These are phyloP conservation scores for Thelonectria blattea DNA, from an alignment of 2,329 filamentous ascomycete species.

Conservation along the genomic window DNA sequence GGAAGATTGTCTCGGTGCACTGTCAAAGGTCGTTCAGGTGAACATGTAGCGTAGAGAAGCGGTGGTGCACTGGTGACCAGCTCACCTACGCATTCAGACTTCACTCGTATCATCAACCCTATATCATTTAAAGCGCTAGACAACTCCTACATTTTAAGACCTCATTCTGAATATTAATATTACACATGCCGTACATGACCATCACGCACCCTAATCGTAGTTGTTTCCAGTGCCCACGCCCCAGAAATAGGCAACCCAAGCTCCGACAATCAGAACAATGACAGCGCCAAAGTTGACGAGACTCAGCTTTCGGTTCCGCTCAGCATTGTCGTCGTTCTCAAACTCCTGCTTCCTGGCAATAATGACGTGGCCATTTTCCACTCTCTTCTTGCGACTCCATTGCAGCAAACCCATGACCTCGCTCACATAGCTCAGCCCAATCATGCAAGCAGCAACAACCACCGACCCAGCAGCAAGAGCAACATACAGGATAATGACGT, in stretches of 20 bases:
- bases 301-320: conserved; percentile 50
- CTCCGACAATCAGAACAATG: conserved; percentile 55
- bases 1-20: too few species aligned
- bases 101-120: too few species aligned
- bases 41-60: too few species aligned
- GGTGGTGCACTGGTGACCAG: too few species aligned
- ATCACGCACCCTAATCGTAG: conserved; percentile 9
- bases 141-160: neutral
- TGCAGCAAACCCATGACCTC: conserved; percentile 57
- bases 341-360: conserved; percentile 51
- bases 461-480: conserved; percentile 57
- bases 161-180: neutral
- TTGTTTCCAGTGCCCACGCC: conserved; percentile 62
- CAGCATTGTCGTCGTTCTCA: conserved; percentile 41
- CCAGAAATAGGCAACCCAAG: conserved; percentile 65
- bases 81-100: too few species aligned
- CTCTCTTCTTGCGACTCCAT: conserved; percentile 62
- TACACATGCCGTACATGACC: too few species aligned
- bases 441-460: conserved; percentile 49
- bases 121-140: too few species aligned
- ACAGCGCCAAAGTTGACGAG: conserved; percentile 51
- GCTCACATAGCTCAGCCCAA: conserved; percentile 47
- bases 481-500: conserved; percentile 62
- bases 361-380: conserved; percentile 50
- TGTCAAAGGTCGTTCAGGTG: too few species aligned